Evolutionary conservation across 208 protist genomes (phyloP), one percentile per base, ranked within the genome.

Genomic region (Acanthamoeba healyi): DNA sequence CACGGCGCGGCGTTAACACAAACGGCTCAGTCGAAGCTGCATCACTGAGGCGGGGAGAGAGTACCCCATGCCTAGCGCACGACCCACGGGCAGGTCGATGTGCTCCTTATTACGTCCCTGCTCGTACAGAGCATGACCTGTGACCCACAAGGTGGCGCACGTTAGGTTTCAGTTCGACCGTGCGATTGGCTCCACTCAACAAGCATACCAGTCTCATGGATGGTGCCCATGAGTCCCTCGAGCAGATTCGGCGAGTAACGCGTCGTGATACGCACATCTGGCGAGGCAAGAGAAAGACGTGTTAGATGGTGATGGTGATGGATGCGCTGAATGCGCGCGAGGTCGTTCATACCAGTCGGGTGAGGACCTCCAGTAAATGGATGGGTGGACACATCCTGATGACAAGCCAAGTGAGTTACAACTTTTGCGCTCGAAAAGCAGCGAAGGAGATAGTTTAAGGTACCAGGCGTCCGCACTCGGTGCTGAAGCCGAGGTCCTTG

Each of bases 231-330:
- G 9, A 87, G n/a, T 12, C 79, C 79, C 46, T 87, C 79, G 14
- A 87, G 40, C 14, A 87, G 46, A 29, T 87, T 87, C 6, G 40
- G 5, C 40, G 79, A 87, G 34, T 87, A 87, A 42, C 79, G 79
- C 29, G 79, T 87, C 14, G 79, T 87, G 26, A 87, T 87, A 6
- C 79, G 40, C 49, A 87, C 79, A 87, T 87, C 79, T 87, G 14
- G 7, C 38, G 5, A 42, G 10, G 12, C 17, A 79, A 79, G n/a
- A n/a, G n/a, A n/a, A n/a, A n/a, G n/a, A n/a, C n/a, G n/a, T n/a
- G n/a, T n/a, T n/a, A n/a, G n/a, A n/a, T n/a, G n/a, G n/a, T n/a
- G n/a, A n/a, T n/a, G n/a, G n/a, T n/a, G n/a, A n/a, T n/a, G n/a
- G n/a, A n/a, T n/a, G n/a, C n/a, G n/a, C n/a, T n/a, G n/a, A n/a